Percentiles rank a stretch among this genome's conserved stretches.
Conservation (phyloP, 495 filamentous ascomycete species). For the Aspergillus saccharolyticus region DNA sequence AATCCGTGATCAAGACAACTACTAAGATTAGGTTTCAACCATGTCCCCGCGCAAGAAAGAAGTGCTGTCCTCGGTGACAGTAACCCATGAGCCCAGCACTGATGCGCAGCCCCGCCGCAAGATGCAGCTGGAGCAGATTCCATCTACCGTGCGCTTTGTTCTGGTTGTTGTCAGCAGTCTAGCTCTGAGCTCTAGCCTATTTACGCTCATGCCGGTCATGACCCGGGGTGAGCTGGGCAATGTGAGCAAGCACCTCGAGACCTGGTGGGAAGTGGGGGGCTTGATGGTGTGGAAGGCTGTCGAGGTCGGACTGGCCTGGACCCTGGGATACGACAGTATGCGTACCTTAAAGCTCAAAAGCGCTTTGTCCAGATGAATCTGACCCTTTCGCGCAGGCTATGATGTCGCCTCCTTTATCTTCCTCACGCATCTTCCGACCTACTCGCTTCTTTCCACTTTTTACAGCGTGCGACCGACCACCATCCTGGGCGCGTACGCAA, state of each 20-base stretch:
- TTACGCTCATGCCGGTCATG: constrained; percentile 47
- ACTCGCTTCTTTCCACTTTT: constrained; percentile 67
- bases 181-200: constrained; percentile 50
- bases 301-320: constrained; percentile 68
- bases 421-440: constrained; percentile 64
- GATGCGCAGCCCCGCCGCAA: constrained; percentile 5
- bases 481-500: constrained; percentile 49
- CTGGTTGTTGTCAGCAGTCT: constrained; percentile 62
- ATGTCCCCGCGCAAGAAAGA: constrained; percentile 24
- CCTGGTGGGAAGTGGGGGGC: constrained; percentile 55
- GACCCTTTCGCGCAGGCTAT: constrained; percentile 40
- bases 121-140: constrained; percentile 29
- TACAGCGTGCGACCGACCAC: constrained; percentile 60
- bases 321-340: constrained; percentile 62
- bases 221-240: constrained; percentile 53
- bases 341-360: background rate
- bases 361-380: background rate
- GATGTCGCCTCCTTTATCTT: constrained; percentile 65
- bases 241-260: constrained; percentile 56
- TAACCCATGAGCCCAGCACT: constrained; percentile 4
- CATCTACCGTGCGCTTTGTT: constrained; percentile 52
- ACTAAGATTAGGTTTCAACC: background rate
- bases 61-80: constrained; percentile 5
- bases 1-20: background rate
- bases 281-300: constrained; percentile 63